Base-by-base conservation (phyloP, 441 rosid species). In the Erodium chrysanthum region DNA sequence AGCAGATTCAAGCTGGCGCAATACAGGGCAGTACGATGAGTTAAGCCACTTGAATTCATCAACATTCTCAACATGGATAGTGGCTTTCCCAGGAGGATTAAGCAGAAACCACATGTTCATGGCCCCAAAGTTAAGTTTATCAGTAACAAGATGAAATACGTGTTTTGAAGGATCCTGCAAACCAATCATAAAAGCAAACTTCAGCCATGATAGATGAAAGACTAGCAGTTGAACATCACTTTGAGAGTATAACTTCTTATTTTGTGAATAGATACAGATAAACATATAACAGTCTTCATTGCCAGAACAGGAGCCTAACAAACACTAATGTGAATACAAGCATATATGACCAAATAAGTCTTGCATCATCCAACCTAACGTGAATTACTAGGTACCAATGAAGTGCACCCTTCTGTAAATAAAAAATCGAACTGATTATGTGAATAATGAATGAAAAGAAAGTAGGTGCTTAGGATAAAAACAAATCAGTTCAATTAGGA, bases 71-170 rank as follows among this genome's bases (percentile, higher is more conserved):
- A 92, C 83, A 80, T 90, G 93, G 69, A 92, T 75, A 54, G 80
- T 85, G 0, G 92, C 92, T 27, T 90, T 93, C 22, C 91, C 90
- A 74, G 84, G 86, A 64, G 96, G 96, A 77, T 88, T 86, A 92
- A 92, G 87, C 83, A 75, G 86, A 74, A 90, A 92, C 98, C 96
- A 92, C 4, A 92, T 96, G 81, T 87, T 90, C 97, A 90, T 86
- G 0, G 97, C 97, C 50, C 91, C 97, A 15, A 88, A 75, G 79
- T 85, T 86, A 92, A 87, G 88, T 62, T 86, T 77, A 77, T 92
- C 88, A 0, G 96, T 88, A 48, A 92, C 96, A 59, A 92, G 82
- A 69, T 92, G 98, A 56, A 92, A 88, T 10, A 92, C 98, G 77
- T 92, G 98, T 76, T 85, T 92, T 87, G 85, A 87, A 0, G 96